Base-by-base conservation (phyloP, 768 basidiomycete species). In the Boletus sp. region DNA sequence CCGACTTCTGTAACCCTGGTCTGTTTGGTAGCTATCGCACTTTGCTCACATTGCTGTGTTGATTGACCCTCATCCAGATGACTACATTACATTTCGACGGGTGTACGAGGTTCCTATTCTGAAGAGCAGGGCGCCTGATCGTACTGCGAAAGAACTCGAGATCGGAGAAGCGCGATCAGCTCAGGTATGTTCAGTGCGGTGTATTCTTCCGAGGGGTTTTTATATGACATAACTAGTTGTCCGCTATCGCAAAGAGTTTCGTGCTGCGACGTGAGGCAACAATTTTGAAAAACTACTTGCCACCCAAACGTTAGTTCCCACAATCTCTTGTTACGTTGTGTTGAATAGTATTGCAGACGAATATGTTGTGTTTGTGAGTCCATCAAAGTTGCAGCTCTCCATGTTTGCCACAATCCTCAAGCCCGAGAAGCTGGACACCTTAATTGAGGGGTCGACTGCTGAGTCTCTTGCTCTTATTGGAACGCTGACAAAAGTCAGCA, bases 281-380 rank as follows among this genome's bases (percentile, higher is more conserved):
- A 5, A 81, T 98, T 37, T 71, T 98, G 47, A 80, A 84, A 60
- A 86, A 86, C 57, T 90, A 89, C 67, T 73, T 99, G 21, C 96
- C 96, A 10, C 93, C 97, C 1, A 97, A 97, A 76, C 77, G 95
- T 97, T 53, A 55, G 87, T 70, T 33, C 19, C 45, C 17, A 30
- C 34, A 33, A 29, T 50, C 35, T 29, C 39, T 11, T 25, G 7
- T 15, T 29, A 17, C 38, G 55, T 29, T 57, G 37, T 32, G 4
- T 27, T 59, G 39, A 55, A 40, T 41, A 17, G 21, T 17, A 27
- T 40, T 9, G 8, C 58, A 98, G 96, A 90, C 66, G 97, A 99
- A 83, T 98, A 96, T 66, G 89, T 96, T n/a, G 85, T 98, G n/a
- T 98, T 98, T 69, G 79, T 97, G 30, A 85, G 85, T 6, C 96